Evolutionary conservation across 768 basidiomycete species (phyloP).

Genomic region (Neoboletus brunneissimus): DNA sequence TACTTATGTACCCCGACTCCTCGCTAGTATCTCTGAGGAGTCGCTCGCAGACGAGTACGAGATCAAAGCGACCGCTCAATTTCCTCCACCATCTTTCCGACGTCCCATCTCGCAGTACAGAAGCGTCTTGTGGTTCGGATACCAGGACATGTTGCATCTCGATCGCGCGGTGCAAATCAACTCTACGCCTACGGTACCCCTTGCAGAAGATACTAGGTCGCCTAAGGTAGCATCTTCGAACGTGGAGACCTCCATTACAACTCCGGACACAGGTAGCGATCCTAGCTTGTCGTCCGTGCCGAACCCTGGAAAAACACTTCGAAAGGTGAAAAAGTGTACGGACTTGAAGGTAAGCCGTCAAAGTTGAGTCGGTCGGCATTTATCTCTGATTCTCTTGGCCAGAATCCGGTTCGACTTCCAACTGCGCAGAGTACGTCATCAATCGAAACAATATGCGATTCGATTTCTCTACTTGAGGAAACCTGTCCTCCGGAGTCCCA

Average conservation of each 20-base stretch:
- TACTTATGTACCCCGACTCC: background rate
- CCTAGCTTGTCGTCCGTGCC: background rate
- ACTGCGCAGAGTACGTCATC: background rate
- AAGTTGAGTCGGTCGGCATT: background rate
- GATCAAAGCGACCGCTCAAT: background rate
- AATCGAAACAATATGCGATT: background rate
- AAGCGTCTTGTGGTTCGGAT: background rate
- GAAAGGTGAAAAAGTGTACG: background rate
- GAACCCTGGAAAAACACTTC: background rate
- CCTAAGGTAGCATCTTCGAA: background rate
- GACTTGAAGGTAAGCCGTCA: background rate
- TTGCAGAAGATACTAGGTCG: background rate
- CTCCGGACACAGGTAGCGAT: background rate
- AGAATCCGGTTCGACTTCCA: background rate
- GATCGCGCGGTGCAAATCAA: background rate
- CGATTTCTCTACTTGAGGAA: background rate
- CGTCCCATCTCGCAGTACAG: background rate
- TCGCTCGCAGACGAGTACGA: slow-evolving; percentile 3
- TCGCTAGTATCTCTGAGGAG: slow-evolving; percentile 9
- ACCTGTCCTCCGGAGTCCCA: background rate
- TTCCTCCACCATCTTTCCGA: slow-evolving; percentile 5
- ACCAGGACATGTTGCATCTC: background rate
- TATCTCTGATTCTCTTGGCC: background rate
- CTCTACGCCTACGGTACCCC: background rate
- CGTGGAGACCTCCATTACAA: background rate